phyloP scores from a whole-genome alignment of 164 flowering plant genomes.

The Umbellularia californica region DNA sequence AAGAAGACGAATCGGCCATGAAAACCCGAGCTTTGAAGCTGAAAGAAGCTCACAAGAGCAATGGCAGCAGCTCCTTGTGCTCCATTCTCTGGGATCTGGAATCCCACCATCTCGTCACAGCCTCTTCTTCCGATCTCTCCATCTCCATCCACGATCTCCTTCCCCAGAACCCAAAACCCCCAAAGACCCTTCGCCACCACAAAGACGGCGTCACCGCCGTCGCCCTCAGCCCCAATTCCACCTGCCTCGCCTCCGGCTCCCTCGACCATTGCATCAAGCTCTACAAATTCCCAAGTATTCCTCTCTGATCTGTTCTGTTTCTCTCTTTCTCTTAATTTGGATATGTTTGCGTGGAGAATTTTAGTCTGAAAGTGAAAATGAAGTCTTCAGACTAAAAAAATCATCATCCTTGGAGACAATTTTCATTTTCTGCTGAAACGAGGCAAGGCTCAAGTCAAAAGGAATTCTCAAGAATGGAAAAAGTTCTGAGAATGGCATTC shows the following conservation, averaged over 20 bases:
- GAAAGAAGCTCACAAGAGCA: conserved; percentile 70
- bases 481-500: no score
- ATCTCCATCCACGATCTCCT: conserved; percentile 61
- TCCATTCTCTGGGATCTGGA: conserved; percentile 64
- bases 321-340: no score
- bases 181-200: conserved; percentile 61
- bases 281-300: conserved; percentile 77
- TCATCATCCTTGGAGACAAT: no score
- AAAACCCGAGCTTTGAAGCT: conserved; percentile 71
- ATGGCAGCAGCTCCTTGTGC: conserved; percentile 42
- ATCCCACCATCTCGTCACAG: conserved; percentile 67
- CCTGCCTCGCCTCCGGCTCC: conserved; percentile 96
- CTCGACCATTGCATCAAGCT: conserved; percentile 89
- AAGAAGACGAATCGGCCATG: conserved; percentile 40
- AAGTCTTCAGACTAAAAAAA: background rate
- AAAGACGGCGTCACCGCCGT: conserved; percentile 82
- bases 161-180: conserved; percentile 34
- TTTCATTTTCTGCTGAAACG: no score
- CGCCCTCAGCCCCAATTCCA: conserved; percentile 83
- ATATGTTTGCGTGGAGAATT: no score
- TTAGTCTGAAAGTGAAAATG: no score
- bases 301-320: no score
- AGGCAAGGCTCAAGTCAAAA: no score
- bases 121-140: conserved; percentile 62
- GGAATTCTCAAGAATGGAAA: no score